phyloP scores from a whole-genome alignment of 1,139 yeast genomes.

The Lodderomyces theae region DNA sequence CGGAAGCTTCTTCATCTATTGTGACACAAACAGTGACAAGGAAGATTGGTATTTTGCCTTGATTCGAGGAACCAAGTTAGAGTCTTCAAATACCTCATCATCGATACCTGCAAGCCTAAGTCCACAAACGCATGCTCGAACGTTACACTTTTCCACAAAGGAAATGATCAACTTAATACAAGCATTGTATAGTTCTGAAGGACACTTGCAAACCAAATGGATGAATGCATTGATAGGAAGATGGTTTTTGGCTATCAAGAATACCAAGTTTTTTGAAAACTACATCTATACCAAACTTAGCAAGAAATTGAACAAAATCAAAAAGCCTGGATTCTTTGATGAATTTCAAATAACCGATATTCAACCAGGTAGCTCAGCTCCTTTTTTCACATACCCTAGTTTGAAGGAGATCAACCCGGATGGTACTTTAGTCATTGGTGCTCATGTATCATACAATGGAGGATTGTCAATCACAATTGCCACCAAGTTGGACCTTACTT shows the following conservation, averaged over 20 bases:
- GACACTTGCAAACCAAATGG: conserved; percentile 85
- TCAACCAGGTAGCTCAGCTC: conserved; percentile 78
- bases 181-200: conserved; percentile 75
- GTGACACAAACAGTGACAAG: conserved; percentile 74
- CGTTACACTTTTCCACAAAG: conserved; percentile 67
- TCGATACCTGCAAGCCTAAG: conserved; percentile 18
- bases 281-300: conserved; percentile 58
- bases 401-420: conserved; percentile 73
- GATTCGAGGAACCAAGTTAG: conserved; percentile 63
- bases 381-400: conserved; percentile 72
- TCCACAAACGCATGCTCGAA: conserved; percentile 56
- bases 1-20: conserved; percentile 67
- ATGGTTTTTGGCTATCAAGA: conserved; percentile 69
- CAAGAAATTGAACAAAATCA: conserved; percentile 72
- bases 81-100: not conserved
- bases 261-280: conserved; percentile 62
- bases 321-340: conserved; percentile 83
- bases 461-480: conserved; percentile 70
- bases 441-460: conserved; percentile 70
- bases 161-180: conserved; percentile 75
- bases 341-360: conserved; percentile 72
- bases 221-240: conserved; percentile 84
- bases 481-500: conserved; percentile 70
- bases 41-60: conserved; percentile 92
- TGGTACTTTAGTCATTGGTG: conserved; percentile 66